phyloP scores from a whole-genome alignment of 2,329 filamentous ascomycete species.

The Paramyrothecium roridum region DNA sequence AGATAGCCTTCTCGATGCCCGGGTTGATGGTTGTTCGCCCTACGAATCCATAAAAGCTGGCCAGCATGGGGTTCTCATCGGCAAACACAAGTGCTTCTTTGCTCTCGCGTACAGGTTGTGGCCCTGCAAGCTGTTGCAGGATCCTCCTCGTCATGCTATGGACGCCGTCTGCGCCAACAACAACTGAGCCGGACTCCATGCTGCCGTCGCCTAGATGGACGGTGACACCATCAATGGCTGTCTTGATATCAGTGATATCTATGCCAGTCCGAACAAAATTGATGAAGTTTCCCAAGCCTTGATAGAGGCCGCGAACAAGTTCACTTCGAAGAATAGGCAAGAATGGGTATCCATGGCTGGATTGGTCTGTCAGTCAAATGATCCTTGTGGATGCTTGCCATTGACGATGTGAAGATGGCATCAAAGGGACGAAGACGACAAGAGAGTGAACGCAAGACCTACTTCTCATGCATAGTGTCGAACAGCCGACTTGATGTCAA shows the following conservation, averaged over 20 bases:
- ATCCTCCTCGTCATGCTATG: not conserved
- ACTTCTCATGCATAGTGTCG: too few species aligned
- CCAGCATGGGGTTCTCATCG: not conserved
- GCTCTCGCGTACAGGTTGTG: not conserved
- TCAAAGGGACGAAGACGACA: too few species aligned
- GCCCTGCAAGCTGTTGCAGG: not conserved
- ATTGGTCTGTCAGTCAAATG: too few species aligned
- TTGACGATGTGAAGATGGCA: too few species aligned
- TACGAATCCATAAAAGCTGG: not conserved
- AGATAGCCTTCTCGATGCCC: not conserved
- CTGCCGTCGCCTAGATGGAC: not conserved
- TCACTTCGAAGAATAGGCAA: too few species aligned
- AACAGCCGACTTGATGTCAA: too few species aligned
- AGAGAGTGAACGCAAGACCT: too few species aligned
- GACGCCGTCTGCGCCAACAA: not conserved
- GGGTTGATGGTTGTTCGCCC: not conserved
- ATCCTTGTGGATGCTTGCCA: too few species aligned
- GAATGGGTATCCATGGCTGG: too few species aligned
- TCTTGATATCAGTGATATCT: not conserved
- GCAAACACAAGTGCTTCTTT: not conserved
- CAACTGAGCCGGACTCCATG: not conserved
- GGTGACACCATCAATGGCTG: not conserved
- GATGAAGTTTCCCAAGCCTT: too few species aligned
- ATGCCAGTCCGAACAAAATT: not conserved
- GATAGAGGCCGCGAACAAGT: too few species aligned